Evolutionary conservation across 2,329 filamentous ascomycete genomes (phyloP).

Genomic region (Zopfia rhizophila): DNA sequence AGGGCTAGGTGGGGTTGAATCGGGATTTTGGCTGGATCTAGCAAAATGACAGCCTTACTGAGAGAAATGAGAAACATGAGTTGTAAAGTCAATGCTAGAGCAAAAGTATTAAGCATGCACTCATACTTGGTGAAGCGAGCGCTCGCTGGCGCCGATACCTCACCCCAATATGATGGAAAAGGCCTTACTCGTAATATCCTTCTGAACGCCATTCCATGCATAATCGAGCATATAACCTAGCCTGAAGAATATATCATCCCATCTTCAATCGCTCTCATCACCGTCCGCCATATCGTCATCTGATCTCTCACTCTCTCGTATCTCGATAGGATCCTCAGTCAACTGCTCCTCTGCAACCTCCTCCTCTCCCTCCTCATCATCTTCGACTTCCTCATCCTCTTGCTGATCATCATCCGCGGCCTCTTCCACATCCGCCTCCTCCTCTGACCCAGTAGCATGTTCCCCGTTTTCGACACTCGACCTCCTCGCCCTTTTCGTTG

Average conservation of each 20-base stretch:
- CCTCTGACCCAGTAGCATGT: slow-evolving; percentile 46
- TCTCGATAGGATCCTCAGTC: slow-evolving; percentile 55
- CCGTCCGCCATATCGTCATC: slow-evolving; percentile 66
- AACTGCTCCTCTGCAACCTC: slow-evolving; percentile 64
- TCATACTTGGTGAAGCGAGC: no score
- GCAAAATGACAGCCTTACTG: no score
- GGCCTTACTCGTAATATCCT: no score
- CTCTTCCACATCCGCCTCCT: slow-evolving; percentile 51
- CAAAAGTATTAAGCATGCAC: no score
- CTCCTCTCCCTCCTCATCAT: slow-evolving; percentile 65
- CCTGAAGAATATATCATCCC: background rate
- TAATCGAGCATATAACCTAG: slow-evolving; percentile 6
- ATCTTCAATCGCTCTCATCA: slow-evolving; percentile 55
- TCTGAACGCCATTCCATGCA: slow-evolving; percentile 45
- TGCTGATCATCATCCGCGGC: slow-evolving; percentile 60
- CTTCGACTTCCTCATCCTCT: slow-evolving; percentile 62
- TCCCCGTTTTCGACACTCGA: slow-evolving; percentile 51
- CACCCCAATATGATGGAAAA: no score
- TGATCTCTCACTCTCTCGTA: slow-evolving; percentile 56
- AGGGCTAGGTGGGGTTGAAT: no score
- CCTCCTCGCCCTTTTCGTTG: slow-evolving; percentile 61
- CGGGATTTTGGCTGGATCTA: no score
- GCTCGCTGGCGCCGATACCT: no score
- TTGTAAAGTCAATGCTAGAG: no score
- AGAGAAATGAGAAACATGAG: no score